Conservation (phyloP, 768 basidiomycete species). For the Dendrothele bispora region DNA sequence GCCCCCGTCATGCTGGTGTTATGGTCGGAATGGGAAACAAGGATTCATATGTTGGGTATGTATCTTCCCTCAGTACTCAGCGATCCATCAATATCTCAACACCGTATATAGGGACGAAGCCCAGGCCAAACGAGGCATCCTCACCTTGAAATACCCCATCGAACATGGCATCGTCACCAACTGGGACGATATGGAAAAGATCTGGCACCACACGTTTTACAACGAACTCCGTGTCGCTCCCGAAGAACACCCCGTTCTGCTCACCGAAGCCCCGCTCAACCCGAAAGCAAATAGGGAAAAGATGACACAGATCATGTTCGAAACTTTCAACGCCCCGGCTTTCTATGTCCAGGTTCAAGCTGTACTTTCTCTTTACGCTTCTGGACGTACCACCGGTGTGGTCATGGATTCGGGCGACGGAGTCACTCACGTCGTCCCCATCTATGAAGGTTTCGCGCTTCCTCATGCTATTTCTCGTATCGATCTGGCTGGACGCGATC, state of each 20-base stretch:
- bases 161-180: constrained; percentile 96
- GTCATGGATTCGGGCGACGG: constrained; percentile 96
- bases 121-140: constrained; percentile 93
- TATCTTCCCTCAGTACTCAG: constrained; percentile 9
- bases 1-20: constrained; percentile 91
- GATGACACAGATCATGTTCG: constrained; percentile 75
- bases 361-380: constrained; percentile 76
- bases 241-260: constrained; percentile 51
- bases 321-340: constrained; percentile 71
- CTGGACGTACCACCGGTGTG: constrained; percentile 93
- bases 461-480: constrained; percentile 93
- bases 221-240: constrained; percentile 78
- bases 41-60: constrained; percentile 91
- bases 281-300: constrained; percentile 68
- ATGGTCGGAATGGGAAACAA: constrained; percentile 98
- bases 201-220: constrained; percentile 97
- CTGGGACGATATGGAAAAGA: constrained; percentile 99
- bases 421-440: constrained; percentile 94
- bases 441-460: constrained; percentile 92
- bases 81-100: constrained; percentile 35
- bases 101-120: no score
- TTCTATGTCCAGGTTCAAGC: constrained; percentile 78
- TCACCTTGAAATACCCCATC: constrained; percentile 91
- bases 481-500: constrained; percentile 90
- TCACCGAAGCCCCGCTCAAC: constrained; percentile 69